Conservation (phyloP, 495 filamentous ascomycete genomes). For the Evernia prunastri region DNA sequence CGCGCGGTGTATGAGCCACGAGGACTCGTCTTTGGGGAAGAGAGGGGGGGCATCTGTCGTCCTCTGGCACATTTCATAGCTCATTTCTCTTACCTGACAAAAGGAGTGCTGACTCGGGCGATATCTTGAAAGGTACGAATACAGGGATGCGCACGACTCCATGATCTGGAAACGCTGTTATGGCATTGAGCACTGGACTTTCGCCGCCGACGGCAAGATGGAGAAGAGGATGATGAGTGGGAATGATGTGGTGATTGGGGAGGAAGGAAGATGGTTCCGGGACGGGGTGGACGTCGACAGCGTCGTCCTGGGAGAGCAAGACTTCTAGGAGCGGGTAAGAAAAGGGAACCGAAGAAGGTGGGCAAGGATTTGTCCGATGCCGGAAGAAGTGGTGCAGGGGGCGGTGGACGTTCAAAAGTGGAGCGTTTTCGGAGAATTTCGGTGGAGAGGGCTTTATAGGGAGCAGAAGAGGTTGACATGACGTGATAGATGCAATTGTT, state of each 20-base stretch:
- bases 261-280: slow-evolving; percentile 48
- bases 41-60: no score
- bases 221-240: slow-evolving; percentile 87
- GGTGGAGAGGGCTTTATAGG: no score
- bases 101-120: no score
- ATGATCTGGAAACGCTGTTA: slow-evolving; percentile 86
- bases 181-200: slow-evolving; percentile 91
- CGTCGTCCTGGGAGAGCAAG: slow-evolving; percentile 63
- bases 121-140: no score
- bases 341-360: not conserved
- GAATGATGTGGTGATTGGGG: slow-evolving; percentile 68
- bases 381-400: not conserved
- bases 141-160: slow-evolving; percentile 56
- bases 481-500: not conserved
- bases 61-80: no score
- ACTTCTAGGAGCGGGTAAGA: slow-evolving; percentile 51
- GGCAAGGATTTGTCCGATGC: not conserved
- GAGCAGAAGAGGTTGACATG: no score
- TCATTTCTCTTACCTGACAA: no score
- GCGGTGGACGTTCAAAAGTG: not conserved
- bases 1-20: no score
- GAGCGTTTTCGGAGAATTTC: no score
- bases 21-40: no score
- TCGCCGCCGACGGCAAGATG: slow-evolving; percentile 73
- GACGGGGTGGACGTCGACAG: slow-evolving; percentile 63